These are phyloP conservation scores for Bruguiera gymnorhiza DNA, from an alignment of 345 rosid genomes.

Conservation along the genomic window DNA sequence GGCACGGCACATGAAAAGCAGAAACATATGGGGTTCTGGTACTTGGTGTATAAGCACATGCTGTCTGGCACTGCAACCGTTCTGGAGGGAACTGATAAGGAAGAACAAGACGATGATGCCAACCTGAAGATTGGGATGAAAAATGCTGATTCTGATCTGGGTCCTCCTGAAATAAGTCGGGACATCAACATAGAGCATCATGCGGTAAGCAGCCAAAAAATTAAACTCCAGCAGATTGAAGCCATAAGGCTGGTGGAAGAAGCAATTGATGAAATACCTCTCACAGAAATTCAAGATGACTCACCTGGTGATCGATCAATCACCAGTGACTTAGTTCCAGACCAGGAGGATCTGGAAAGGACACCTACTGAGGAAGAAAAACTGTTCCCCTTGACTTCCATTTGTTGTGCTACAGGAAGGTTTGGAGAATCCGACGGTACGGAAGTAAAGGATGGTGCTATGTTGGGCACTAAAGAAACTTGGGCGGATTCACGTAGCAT, in stretches of 20 bases:
- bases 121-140: conserved; percentile 5
- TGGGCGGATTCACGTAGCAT: neutral
- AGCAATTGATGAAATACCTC: conserved; percentile 80
- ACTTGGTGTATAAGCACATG: conserved; percentile 33
- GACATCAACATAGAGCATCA: conserved; percentile 20
- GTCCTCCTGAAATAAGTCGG: conserved; percentile 12
- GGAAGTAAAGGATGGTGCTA: conserved; percentile 17
- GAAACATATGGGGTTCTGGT: conserved; percentile 38
- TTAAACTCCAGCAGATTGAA: conserved; percentile 48
- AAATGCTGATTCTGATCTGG: neutral
- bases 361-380: conserved; percentile 10
- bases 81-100: conserved; percentile 10
- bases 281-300: conserved; percentile 51
- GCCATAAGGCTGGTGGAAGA: conserved; percentile 79
- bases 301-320: conserved; percentile 53
- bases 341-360: conserved; percentile 21
- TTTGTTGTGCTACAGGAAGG: conserved; percentile 15
- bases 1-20: conserved; percentile 36
- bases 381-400: conserved; percentile 14
- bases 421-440: conserved; percentile 21
- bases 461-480: conserved; percentile 13
- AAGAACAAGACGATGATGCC: conserved; percentile 13
- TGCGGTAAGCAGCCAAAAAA: conserved; percentile 26
- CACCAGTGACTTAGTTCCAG: conserved; percentile 28
- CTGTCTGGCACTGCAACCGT: conserved; percentile 14